phyloP scores from a whole-genome alignment of 352 stramenopile genomes.

The Aphanomyces astaci region DNA sequence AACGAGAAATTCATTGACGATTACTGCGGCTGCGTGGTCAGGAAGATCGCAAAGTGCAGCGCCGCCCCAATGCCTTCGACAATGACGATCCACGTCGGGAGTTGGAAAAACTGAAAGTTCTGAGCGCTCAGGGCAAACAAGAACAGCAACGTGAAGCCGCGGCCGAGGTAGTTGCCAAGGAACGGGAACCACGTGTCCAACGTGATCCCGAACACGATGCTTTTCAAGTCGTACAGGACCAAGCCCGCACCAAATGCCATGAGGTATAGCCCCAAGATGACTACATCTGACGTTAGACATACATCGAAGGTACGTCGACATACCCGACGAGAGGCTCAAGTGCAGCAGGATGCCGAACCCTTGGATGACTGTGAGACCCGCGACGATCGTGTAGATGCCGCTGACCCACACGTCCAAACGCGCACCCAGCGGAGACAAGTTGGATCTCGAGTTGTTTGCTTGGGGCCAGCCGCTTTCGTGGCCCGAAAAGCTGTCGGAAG shows the following conservation, averaged over 20 bases:
- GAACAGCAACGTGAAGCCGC: slow-evolving; percentile 67
- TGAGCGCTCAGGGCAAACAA: slow-evolving; percentile 49
- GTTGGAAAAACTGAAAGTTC: slow-evolving; percentile 24
- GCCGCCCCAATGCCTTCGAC: slow-evolving; percentile 14
- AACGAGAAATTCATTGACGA: too few relatives aligned
- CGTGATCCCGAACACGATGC: slow-evolving; percentile 69
- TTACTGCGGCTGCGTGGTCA: slow-evolving; percentile 20
- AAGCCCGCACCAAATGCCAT: slow-evolving; percentile 74
- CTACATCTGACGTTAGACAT: slow-evolving; percentile 29
- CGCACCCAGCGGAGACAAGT: slow-evolving; percentile 33
- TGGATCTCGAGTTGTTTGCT: slow-evolving; percentile 27
- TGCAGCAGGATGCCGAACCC: slow-evolving; percentile 79
- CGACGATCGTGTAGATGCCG: slow-evolving; percentile 79
- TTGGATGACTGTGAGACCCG: slow-evolving; percentile 72
- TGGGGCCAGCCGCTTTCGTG: slow-evolving; percentile 38
- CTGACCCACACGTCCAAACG: slow-evolving; percentile 74
- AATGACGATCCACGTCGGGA: slow-evolving; percentile 13
- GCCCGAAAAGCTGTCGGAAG: slow-evolving; percentile 41
- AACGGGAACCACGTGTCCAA: slow-evolving; percentile 83
- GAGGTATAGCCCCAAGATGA: slow-evolving; percentile 67
- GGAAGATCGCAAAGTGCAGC: slow-evolving; percentile 21
- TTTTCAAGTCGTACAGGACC: slow-evolving; percentile 82
- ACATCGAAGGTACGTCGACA: slow-evolving; percentile 16
- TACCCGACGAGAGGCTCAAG: slow-evolving; percentile 51
- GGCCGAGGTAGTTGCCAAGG: slow-evolving; percentile 80